phyloP scores from a whole-genome alignment of 2,329 filamentous ascomycete species.

The Gaeumannomyces sp. region DNA sequence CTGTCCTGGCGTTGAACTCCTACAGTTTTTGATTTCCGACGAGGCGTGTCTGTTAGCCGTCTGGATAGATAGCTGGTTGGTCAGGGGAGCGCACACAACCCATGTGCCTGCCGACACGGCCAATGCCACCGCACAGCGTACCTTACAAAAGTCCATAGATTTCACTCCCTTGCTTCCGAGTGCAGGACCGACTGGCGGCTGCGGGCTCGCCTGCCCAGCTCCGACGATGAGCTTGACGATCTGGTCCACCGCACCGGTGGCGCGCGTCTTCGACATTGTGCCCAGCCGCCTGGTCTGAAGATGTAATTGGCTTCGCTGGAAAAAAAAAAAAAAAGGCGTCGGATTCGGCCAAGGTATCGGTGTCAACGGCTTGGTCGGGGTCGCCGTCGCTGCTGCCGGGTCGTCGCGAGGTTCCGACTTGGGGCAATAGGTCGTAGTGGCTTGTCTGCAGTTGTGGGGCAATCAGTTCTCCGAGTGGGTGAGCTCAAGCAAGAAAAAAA shows the following conservation, averaged over 20 bases:
- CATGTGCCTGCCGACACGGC: conserved; percentile 10
- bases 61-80: neutral
- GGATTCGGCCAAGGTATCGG: neutral
- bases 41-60: neutral
- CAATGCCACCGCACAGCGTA: conserved; percentile 28
- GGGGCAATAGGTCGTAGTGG: neutral
- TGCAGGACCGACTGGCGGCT: conserved; percentile 91
- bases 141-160: conserved; percentile 99
- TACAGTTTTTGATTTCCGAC: conserved; percentile 31
- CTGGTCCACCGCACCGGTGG: conserved; percentile 48
- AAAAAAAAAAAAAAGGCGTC: no score
- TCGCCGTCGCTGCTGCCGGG: neutral
- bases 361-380: neutral
- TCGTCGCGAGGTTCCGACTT: neutral
- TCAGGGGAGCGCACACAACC: neutral
- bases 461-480: neutral
- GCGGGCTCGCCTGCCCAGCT: conserved; percentile 88
- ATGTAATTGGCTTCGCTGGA: neutral
- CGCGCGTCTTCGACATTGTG: conserved; percentile 46
- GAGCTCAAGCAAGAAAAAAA: neutral
- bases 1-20: conserved; percentile 96
- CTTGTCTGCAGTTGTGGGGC: neutral
- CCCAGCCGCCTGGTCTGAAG: neutral
- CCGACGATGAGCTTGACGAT: conserved; percentile 97
- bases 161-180: conserved; percentile 97